Evolutionary conservation across 1,284 basidiomycete species (phyloP).

Genomic region (Xerocomus cyaneibrunnescens): DNA sequence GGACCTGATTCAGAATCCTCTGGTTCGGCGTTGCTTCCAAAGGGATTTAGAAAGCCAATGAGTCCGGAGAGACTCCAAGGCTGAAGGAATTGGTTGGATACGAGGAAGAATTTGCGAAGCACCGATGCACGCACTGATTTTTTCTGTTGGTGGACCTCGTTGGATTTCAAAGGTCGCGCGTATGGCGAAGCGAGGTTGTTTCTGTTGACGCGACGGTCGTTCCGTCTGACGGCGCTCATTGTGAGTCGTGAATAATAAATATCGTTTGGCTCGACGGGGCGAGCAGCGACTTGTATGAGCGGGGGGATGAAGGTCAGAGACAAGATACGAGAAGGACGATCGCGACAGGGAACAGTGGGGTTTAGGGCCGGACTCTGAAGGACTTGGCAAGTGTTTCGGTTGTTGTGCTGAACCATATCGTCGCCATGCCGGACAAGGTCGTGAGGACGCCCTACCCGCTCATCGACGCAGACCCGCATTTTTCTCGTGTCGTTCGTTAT

Average conservation of each 20-base stretch:
- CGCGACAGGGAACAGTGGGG: constrained; percentile 12
- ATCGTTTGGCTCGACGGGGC: constrained; percentile 2
- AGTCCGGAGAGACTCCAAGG: constrained; percentile 52
- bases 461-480: constrained; percentile 93
- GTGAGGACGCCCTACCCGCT: constrained; percentile 76
- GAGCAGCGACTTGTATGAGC: constrained; percentile 8
- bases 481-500: constrained; percentile 84
- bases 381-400: constrained; percentile 10
- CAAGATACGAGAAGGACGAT: constrained; percentile 21
- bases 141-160: constrained; percentile 27
- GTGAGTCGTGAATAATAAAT: constrained; percentile 22
- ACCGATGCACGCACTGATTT: constrained; percentile 43
- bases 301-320: constrained; percentile 11
- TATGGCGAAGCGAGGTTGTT: constrained; percentile 38
- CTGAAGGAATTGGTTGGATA: constrained; percentile 30
- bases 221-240: constrained; percentile 55
- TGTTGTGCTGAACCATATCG: constrained; percentile 5
- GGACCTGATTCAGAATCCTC: constrained; percentile 22
- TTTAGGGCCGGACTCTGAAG: constrained; percentile 33
- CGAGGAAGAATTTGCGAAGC: background rate
- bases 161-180: constrained; percentile 29
- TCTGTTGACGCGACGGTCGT: constrained; percentile 42
- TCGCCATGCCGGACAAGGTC: constrained; percentile 68
- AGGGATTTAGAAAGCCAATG: constrained; percentile 48
- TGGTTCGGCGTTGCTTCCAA: constrained; percentile 32